phyloP scores from a whole-genome alignment of 805 yeast species.

The Candida pini region DNA sequence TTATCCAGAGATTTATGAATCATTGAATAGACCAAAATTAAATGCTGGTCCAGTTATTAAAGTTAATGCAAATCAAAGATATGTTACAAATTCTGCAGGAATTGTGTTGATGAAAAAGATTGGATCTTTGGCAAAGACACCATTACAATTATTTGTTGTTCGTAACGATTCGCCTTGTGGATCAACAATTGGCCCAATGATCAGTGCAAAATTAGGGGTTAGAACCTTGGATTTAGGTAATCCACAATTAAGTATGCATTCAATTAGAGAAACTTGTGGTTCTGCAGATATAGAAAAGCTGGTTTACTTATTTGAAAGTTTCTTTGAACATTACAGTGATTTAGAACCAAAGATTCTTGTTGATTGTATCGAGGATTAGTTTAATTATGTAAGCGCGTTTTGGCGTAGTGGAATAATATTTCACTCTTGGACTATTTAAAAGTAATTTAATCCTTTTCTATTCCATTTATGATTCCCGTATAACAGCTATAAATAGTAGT shows the following conservation, averaged over 20 bases:
- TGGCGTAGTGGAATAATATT: too few relatives aligned
- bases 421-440: too few relatives aligned
- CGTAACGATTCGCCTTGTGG: conserved; percentile 94
- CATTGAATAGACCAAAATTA: conserved; percentile 69
- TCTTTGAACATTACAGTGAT: conserved; percentile 41
- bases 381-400: background rate
- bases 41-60: conserved; percentile 92
- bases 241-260: conserved; percentile 91
- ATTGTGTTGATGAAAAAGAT: conserved; percentile 67
- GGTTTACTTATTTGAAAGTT: conserved; percentile 55
- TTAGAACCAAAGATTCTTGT: conserved; percentile 40
- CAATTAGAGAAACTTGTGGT: conserved; percentile 89
- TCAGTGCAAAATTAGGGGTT: conserved; percentile 81
- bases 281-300: conserved; percentile 63
- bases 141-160: conserved; percentile 88
- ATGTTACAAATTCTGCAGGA: conserved; percentile 91
- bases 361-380: conserved; percentile 15
- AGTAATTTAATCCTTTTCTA: too few relatives aligned
- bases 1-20: conserved; percentile 70
- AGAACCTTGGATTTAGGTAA: conserved; percentile 87
- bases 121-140: conserved; percentile 65
- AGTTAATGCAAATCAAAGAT: conserved; percentile 91
- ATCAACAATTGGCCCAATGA: conserved; percentile 91
- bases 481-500: too few relatives aligned
- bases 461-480: too few relatives aligned